phyloP scores from a whole-genome alignment of 2,329 filamentous ascomycete genomes.

The Colletotrichum truncatum region DNA sequence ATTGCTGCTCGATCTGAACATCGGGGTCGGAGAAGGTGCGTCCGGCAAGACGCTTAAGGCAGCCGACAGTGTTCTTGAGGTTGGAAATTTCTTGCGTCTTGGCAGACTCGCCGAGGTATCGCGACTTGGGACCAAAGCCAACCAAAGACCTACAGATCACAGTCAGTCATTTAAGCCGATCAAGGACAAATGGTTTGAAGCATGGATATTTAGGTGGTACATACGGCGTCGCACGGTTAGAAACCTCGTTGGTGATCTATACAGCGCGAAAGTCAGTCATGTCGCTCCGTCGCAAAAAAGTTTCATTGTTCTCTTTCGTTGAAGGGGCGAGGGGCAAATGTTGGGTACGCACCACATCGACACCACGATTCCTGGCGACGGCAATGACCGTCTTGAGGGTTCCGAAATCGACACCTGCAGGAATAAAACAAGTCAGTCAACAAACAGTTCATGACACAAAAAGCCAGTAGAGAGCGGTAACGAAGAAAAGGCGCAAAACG shows the following conservation, averaged over 20 bases:
- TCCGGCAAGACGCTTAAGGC: slow-evolving; percentile 91
- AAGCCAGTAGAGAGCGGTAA: background rate
- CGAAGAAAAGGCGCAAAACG: slow-evolving; percentile 35
- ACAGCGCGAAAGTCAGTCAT: slow-evolving; percentile 33
- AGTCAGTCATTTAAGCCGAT: slow-evolving; percentile 27
- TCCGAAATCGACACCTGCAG: slow-evolving; percentile 87
- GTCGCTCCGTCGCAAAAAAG: background rate
- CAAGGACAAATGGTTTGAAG: slow-evolving; percentile 25
- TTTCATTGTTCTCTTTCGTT: background rate
- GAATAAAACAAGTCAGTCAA: slow-evolving; percentile 30
- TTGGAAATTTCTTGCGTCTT: slow-evolving; percentile 99
- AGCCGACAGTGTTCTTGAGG: slow-evolving; percentile 97
- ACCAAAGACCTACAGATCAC: slow-evolving; percentile 78
- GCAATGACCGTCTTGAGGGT: slow-evolving; percentile 97
- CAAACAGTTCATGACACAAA: background rate
- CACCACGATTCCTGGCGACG: slow-evolving; percentile 97
- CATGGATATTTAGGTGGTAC: slow-evolving; percentile 48
- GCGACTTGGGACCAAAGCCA: slow-evolving; percentile 91
- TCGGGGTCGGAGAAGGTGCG: slow-evolving; percentile 90
- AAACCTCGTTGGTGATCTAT: slow-evolving; percentile 98
- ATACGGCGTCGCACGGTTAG: slow-evolving; percentile 97
- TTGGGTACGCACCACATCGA: slow-evolving; percentile 87
- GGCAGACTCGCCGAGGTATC: slow-evolving; percentile 93
- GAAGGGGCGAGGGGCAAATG: slow-evolving; percentile 22
- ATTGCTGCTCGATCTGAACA: slow-evolving; percentile 91